These are phyloP conservation scores for Geotrichum klebahnii DNA, from an alignment of 1,139 yeast species.

Conservation along the genomic window DNA sequence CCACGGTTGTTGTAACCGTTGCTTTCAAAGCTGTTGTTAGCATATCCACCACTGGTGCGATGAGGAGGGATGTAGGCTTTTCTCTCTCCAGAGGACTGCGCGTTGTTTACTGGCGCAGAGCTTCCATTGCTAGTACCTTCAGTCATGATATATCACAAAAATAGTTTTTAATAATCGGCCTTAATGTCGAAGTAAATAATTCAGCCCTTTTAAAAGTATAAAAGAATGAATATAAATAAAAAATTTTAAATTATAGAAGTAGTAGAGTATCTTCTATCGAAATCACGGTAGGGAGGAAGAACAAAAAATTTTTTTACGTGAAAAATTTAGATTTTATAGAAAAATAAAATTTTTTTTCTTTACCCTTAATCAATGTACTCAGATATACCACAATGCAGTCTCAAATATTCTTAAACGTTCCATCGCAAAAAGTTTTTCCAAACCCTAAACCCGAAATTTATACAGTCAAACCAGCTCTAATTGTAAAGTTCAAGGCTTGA, in stretches of 20 bases:
- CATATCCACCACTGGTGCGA: slow-evolving; percentile 15
- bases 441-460: background rate
- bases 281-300: slow-evolving; percentile 1
- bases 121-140: slow-evolving; percentile 13
- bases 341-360: background rate
- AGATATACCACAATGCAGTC: slow-evolving; percentile 1
- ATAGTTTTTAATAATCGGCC: background rate
- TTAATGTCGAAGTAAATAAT: background rate
- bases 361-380: background rate
- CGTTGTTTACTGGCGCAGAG: slow-evolving; percentile 6
- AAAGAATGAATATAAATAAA: background rate
- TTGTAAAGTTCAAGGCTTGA: background rate
- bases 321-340: background rate
- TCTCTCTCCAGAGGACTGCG: slow-evolving; percentile 10
- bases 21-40: slow-evolving; percentile 6
- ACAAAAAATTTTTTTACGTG: background rate
- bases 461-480: background rate
- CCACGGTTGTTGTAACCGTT: slow-evolving; percentile 11
- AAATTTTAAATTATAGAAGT: background rate
- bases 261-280: slow-evolving; percentile 14
- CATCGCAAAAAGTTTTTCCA: background rate
- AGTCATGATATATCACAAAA: slow-evolving; percentile 11
- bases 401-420: background rate
- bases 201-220: background rate
- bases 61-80: slow-evolving; percentile 22